These are phyloP conservation scores for Ganoderma leucocontextum DNA, from an alignment of 1,284 basidiomycete genomes.

Conservation along the genomic window DNA sequence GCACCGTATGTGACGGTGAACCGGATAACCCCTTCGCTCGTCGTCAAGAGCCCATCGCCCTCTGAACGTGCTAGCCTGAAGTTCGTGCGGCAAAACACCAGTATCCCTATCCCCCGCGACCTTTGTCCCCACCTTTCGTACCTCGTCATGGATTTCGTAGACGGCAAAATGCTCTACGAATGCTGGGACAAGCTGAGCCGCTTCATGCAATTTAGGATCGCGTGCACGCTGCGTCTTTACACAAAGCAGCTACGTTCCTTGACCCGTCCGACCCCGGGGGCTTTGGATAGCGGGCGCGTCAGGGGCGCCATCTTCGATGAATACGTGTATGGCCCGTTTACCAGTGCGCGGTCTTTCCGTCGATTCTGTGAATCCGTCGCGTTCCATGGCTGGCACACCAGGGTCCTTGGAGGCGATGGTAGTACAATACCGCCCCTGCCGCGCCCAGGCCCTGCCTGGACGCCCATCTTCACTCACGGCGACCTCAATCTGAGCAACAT, in stretches of 20 bases:
- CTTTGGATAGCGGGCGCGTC: conserved; percentile 21
- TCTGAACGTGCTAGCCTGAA: conserved; percentile 36
- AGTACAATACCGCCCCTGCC: not conserved
- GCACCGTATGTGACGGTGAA: not conserved
- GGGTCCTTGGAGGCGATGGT: not conserved
- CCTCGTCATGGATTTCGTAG: conserved; percentile 37
- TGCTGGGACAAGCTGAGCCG: conserved; percentile 33
- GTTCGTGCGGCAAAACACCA: conserved; percentile 33
- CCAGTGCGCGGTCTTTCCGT: conserved; percentile 15
- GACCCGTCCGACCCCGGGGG: conserved; percentile 12
- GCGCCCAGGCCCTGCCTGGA: conserved; percentile 10
- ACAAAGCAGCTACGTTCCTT: conserved; percentile 33
- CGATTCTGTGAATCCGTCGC: conserved; percentile 26
- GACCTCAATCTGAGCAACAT: conserved; percentile 36
- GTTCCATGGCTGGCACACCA: conserved; percentile 14
- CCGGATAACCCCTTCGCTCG: conserved; percentile 15
- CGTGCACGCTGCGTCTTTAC: conserved; percentile 39
- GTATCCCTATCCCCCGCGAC: conserved; percentile 37
- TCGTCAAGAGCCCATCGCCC: conserved; percentile 23
- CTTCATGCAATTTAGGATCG: conserved; percentile 36
- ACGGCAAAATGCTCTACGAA: conserved; percentile 34
- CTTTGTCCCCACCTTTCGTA: conserved; percentile 16
- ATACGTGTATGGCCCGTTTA: conserved; percentile 17
- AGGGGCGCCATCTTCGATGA: conserved; percentile 30
- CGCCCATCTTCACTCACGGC: conserved; percentile 32